Evolutionary conservation across 2,329 filamentous ascomycete species (phyloP), one percentile per base, ranked within the genome.

Genomic region (Ophiostoma australiae): DNA sequence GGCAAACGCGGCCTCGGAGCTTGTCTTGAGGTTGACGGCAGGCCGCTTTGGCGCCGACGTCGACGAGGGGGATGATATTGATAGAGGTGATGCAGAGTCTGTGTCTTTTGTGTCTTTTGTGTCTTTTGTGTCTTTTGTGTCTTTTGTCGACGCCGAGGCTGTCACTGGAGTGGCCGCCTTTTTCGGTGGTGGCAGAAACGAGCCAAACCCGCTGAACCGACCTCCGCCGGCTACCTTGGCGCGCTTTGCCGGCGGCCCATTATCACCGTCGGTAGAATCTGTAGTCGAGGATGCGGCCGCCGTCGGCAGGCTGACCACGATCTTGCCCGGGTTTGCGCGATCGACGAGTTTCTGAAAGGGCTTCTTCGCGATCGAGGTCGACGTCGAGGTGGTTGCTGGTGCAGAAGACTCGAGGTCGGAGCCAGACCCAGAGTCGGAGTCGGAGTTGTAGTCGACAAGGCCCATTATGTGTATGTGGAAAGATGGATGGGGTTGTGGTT

Each of bases 101-200:
- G 10, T 15, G 67, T 31, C 2, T 33, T n/a, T 35, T 3, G 58
- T 27, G 8, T 37, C 41, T 74, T 75, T 31, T 31, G 27, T 31
- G 27, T 31, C 76, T 58, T 76, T 79, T 73, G 72, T 35, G n/a
- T 77, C 79, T 74, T 75, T 31, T 31, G 27, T 31, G 27, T 31
- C 76, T 58, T 76, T 79, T 73, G 72, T 35, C 5, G 58, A 71
- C 72, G 69, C 71, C 73, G 39, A 11, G 39, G 76, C 78, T 74
- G 76, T 75, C 68, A 75, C 79, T 68, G 72, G 77, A 1, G 79
- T 78, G 20, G 78, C 81, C 20, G 81, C 77, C 73, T 85, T 84
- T 78, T 97, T 98, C 4, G 94, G 94, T 35, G 94, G 85, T 2
- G 94, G 94, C 27, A 98, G 84, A 75, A 97, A 88, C 1, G 93